These are phyloP conservation scores for Corylus heterophylla DNA, from an alignment of 306 rosid genomes.

Conservation along the genomic window DNA sequence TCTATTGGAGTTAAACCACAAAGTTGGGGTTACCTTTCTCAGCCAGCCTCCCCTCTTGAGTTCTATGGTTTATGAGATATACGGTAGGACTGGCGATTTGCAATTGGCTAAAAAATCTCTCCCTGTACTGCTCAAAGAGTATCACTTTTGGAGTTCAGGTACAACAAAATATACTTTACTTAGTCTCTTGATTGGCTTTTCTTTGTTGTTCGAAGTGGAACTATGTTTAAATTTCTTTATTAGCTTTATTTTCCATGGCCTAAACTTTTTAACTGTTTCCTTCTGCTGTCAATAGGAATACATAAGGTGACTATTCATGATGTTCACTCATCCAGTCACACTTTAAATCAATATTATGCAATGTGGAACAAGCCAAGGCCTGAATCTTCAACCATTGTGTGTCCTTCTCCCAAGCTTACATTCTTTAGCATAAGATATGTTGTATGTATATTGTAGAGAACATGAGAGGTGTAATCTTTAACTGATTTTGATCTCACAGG, in stretches of 20 bases:
- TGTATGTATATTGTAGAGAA: slow-evolving; percentile 16
- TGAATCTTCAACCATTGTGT: slow-evolving; percentile 66
- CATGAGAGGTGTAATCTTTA: slow-evolving; percentile 10
- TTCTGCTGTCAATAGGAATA: slow-evolving; percentile 44
- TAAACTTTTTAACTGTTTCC: not conserved
- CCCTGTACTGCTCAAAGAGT: slow-evolving; percentile 80
- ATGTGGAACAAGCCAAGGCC: slow-evolving; percentile 94
- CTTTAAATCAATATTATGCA: slow-evolving; percentile 72
- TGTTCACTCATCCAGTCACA: slow-evolving; percentile 50
- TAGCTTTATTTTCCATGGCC: not conserved
- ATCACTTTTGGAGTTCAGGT: slow-evolving; percentile 94
- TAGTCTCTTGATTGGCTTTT: slow-evolving; percentile 5
- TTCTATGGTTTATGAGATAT: slow-evolving; percentile 79
- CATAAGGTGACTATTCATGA: slow-evolving; percentile 66
- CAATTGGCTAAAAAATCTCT: slow-evolving; percentile 64
- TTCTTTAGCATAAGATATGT: slow-evolving; percentile 9
- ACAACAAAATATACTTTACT: slow-evolving; percentile 14
- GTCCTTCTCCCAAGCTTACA: slow-evolving; percentile 22
- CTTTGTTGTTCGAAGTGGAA: slow-evolving; percentile 2
- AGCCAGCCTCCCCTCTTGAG: slow-evolving; percentile 98
- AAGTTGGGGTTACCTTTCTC: slow-evolving; percentile 24
- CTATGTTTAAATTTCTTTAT: slow-evolving; percentile 16
- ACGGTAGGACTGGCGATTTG: slow-evolving; percentile 58
- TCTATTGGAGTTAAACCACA: no score
- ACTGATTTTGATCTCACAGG: slow-evolving; percentile 41